Base-by-base conservation (phyloP, 495 filamentous ascomycete genomes). In the Daldinia bambusicola region DNA sequence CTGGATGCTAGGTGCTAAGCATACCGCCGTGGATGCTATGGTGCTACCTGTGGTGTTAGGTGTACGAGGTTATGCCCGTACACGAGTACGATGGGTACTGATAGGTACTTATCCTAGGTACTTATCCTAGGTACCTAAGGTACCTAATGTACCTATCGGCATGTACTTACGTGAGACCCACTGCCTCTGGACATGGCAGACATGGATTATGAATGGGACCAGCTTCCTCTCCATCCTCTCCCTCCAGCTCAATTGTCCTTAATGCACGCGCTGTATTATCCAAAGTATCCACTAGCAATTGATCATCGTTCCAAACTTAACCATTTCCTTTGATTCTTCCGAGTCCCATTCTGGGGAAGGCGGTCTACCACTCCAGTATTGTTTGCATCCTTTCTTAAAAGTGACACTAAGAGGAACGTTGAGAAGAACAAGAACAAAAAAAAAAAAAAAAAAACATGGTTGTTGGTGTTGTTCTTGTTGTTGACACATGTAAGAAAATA, bases 301-400 rank as follows among this genome's bases (percentile, higher is more conserved):
- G 70, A 72, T 72, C 65, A 56, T 61, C 65, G 20, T 61, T 22
- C 43, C 34, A 32, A 63, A 68, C 48, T 68, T 43, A 67, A 40
- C 68, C 51, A 58, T 61, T 41, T 66, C 50, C 66, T 72, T 69
- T 72, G 70, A 68, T 64, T 61, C 70, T 51, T 72, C 61, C 66
- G 63, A 67, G 55, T 65, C 63, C 55, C 60, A 63, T 71, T 71
- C 63, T 71, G 69, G 69, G 69, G 63, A 67, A 71, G 63, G 69
- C 69, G 69, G 63, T 71, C 69, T 67, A n/a, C 16, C 14, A 56
- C 32, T 18, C 53, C 16, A 32, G 53, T 56, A 56, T 56, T 56
- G 32, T 56, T 56, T 71, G 63, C 69, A 71, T 64, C 55, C 55
- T 6, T 4, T 52, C 50, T 61, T 45, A 53, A n/a, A 40, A 68